These are phyloP conservation scores for Ophiostoma triangulosporum DNA, from an alignment of 2,329 filamentous ascomycete species.

Conservation along the genomic window DNA sequence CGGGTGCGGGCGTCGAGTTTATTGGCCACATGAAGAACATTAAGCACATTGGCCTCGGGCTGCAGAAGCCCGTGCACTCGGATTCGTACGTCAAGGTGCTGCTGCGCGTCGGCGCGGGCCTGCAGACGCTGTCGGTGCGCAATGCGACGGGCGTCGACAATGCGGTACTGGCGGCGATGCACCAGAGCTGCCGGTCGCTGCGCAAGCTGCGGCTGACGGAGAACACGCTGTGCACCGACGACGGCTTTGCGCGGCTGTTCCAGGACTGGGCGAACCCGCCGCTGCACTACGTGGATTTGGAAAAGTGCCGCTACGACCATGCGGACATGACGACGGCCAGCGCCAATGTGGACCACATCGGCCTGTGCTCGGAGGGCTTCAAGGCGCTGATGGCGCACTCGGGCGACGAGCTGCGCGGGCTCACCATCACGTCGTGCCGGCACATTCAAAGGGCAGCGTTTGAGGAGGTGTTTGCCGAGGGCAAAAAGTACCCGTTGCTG, in stretches of 20 bases:
- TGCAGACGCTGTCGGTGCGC: constrained; percentile 69
- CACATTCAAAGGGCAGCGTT: constrained; percentile 65
- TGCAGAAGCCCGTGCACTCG: constrained; percentile 42
- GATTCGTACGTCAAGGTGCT: constrained; percentile 49
- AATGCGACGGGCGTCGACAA: constrained; percentile 55
- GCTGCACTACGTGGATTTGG: constrained; percentile 58
- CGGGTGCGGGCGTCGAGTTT: constrained; percentile 47
- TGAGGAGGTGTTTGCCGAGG: constrained; percentile 53
- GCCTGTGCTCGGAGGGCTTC: constrained; percentile 65
- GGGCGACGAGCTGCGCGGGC: constrained; percentile 44
- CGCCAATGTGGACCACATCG: constrained; percentile 50
- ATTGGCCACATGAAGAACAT: constrained; percentile 51
- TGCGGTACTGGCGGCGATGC: constrained; percentile 55
- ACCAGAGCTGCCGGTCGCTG: constrained; percentile 52
- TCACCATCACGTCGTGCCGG: constrained; percentile 75
- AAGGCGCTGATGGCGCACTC: constrained; percentile 75
- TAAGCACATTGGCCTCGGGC: constrained; percentile 61
- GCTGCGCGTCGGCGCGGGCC: constrained; percentile 43
- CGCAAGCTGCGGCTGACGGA: constrained; percentile 70
- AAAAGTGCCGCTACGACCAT: constrained; percentile 65
- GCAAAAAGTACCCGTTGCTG: constrained; percentile 52
- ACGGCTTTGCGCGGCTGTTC: constrained; percentile 60
- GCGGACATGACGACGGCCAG: constrained; percentile 53
- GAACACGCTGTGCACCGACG: constrained; percentile 63
- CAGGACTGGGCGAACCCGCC: constrained; percentile 60